Percentiles rank a stretch among this genome's conserved stretches.
phyloP scores from a whole-genome alignment of 2,329 filamentous ascomycete genomes.

The Nannizziopsis arthrosporioides region DNA sequence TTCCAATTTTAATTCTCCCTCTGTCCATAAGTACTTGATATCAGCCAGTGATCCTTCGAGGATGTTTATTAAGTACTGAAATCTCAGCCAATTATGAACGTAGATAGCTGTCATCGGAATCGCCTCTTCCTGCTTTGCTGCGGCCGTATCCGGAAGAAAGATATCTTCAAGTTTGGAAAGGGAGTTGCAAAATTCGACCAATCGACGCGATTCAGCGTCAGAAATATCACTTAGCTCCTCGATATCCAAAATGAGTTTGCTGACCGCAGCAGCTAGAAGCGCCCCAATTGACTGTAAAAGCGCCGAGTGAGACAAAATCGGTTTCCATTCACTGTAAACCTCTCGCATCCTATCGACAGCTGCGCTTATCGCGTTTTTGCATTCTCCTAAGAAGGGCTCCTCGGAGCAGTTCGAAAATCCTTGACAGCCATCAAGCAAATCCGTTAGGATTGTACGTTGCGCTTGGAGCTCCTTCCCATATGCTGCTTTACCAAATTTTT shows the following conservation, averaged over 20 bases:
- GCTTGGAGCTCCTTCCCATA: constrained; percentile 55
- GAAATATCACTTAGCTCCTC: constrained; percentile 54
- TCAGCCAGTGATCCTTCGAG: constrained; percentile 52
- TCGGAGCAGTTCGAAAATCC: constrained; percentile 50
- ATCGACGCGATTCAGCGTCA: constrained; percentile 48
- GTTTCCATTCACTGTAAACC: constrained; percentile 46
- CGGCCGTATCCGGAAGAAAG: constrained; percentile 37
- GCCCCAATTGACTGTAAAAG: constrained; percentile 52
- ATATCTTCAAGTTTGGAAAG: constrained; percentile 46
- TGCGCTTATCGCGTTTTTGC: constrained; percentile 48
- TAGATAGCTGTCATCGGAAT: constrained; percentile 50
- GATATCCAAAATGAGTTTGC: constrained; percentile 50
- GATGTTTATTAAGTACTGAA: constrained; percentile 53
- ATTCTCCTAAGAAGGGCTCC: constrained; percentile 48
- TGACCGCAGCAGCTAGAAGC: constrained; percentile 45
- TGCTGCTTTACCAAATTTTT: constrained; percentile 48
- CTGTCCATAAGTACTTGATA: constrained; percentile 54
- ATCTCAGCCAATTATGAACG: constrained; percentile 52
- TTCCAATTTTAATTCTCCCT: constrained; percentile 52
- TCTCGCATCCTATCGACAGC: constrained; percentile 47
- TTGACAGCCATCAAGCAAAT: constrained; percentile 52
- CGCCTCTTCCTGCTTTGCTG: constrained; percentile 18
- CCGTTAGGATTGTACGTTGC: constrained; percentile 50
- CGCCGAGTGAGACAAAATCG: constrained; percentile 47
- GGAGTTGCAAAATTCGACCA: constrained; percentile 47